A percentile compares a stretch with the other conserved stretches of the same genome.
phyloP scores from a whole-genome alignment of 176 grass and related monocot species.

The Olyra latifolia region DNA sequence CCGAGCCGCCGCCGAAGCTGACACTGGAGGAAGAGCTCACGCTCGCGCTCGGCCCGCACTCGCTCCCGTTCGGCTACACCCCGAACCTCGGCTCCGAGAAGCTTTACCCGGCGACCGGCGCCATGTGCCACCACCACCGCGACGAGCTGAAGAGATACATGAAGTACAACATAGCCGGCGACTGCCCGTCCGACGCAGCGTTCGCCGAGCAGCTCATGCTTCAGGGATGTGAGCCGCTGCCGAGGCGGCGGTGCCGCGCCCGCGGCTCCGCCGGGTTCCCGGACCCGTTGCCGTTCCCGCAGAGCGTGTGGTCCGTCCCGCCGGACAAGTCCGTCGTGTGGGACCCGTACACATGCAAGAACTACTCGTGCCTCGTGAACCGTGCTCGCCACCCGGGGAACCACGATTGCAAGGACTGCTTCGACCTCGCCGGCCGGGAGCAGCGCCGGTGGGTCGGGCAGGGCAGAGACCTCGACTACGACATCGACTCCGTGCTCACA shows the following conservation, averaged over 20 bases:
- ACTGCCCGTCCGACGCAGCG: slow-evolving; percentile 39
- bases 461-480: slow-evolving; percentile 34
- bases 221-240: slow-evolving; percentile 41
- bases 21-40: slow-evolving; percentile 41
- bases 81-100: slow-evolving; percentile 40
- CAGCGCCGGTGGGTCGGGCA: slow-evolving; percentile 41
- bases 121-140: slow-evolving; percentile 26
- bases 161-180: slow-evolving; percentile 20
- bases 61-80: slow-evolving; percentile 48
- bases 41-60: slow-evolving; percentile 49
- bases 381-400: background rate
- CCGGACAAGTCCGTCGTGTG: slow-evolving; percentile 49
- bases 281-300: slow-evolving; percentile 43
- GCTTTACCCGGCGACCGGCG: slow-evolving; percentile 37
- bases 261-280: slow-evolving; percentile 18
- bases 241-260: slow-evolving; percentile 33
- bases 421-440: slow-evolving; percentile 49
- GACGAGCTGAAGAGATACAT: slow-evolving; percentile 38
- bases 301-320: slow-evolving; percentile 50
- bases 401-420: slow-evolving; percentile 50
- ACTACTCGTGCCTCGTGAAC: slow-evolving; percentile 51
- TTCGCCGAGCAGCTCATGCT: slow-evolving; percentile 47
- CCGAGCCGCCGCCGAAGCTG: slow-evolving; percentile 15
- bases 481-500: slow-evolving; percentile 54
- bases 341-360: slow-evolving; percentile 58